Percentiles rank a stretch among this genome's conserved stretches.
Conservation (phyloP, 352 stramenopile species). For the Elongisporangium prolatum region DNA sequence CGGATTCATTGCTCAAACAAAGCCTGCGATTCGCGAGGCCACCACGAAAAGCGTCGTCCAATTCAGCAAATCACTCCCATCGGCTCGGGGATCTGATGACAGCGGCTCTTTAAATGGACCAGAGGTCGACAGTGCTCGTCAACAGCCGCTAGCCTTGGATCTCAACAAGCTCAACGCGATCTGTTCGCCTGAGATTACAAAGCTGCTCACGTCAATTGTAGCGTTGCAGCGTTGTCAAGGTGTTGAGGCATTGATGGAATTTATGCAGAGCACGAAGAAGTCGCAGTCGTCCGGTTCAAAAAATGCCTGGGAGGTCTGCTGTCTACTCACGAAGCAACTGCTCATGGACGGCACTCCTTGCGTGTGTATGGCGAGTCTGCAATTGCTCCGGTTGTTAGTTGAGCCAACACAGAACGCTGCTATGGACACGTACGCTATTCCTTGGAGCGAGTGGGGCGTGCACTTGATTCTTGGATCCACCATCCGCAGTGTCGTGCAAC, state of each 20-base stretch:
- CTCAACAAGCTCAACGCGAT: slow-evolving; percentile 51
- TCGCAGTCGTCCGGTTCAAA: slow-evolving; percentile 25
- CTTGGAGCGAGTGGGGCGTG: slow-evolving; percentile 77
- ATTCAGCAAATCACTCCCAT: slow-evolving; percentile 37
- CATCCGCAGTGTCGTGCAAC: slow-evolving; percentile 67
- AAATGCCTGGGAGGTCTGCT: slow-evolving; percentile 69
- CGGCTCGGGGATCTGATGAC: slow-evolving; percentile 3
- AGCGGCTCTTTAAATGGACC: slow-evolving; percentile 12
- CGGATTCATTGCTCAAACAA: slow-evolving; percentile 54
- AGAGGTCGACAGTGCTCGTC: slow-evolving; percentile 50
- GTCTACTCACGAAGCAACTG: slow-evolving; percentile 61
- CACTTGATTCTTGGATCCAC: slow-evolving; percentile 73
- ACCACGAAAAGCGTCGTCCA: slow-evolving; percentile 75
- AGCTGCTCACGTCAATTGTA: slow-evolving; percentile 41
- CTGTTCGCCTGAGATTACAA: slow-evolving; percentile 46
- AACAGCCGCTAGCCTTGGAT: slow-evolving; percentile 51
- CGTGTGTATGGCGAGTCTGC: slow-evolving; percentile 49
- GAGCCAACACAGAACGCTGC: slow-evolving; percentile 8
- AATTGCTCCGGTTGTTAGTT: slow-evolving; percentile 51
- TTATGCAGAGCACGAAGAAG: slow-evolving; percentile 24
- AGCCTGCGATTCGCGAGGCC: slow-evolving; percentile 62
- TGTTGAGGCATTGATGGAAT: slow-evolving; percentile 52
- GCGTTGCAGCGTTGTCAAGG: slow-evolving; percentile 37
- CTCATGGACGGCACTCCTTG: slow-evolving; percentile 38
- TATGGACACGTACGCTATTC: slow-evolving; percentile 41